Evolutionary conservation across 805 yeast genomes (phyloP).

Genomic region (Candida sonorensis): DNA sequence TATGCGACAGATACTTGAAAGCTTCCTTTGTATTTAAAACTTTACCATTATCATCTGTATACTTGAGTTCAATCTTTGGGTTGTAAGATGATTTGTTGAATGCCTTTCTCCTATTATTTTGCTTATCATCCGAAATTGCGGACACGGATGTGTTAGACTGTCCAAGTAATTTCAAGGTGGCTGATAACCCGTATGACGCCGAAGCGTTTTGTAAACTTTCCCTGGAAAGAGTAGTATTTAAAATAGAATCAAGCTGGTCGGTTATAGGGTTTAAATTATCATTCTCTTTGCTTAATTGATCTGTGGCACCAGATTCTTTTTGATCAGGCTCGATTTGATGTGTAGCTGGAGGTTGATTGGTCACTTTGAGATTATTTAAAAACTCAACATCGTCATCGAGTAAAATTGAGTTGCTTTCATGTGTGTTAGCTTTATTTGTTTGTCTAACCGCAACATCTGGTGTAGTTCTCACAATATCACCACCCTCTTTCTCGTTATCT

Average conservation of each 20-base stretch:
- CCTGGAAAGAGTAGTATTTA: too few species aligned
- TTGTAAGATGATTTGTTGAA: constrained; percentile 24
- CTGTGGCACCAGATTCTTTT: too few species aligned
- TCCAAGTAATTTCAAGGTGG: constrained; percentile 28
- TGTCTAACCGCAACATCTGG: too few species aligned
- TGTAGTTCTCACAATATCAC: not conserved
- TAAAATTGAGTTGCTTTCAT: constrained; percentile 12
- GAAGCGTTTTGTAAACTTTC: too few species aligned
- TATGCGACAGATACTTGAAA: constrained; percentile 67
- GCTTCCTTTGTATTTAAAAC: constrained; percentile 61
- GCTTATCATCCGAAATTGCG: too few species aligned
- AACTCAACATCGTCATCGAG: constrained; percentile 33
- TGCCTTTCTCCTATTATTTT: constrained; percentile 1
- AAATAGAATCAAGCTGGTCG: too few species aligned
- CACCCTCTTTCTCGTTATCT: constrained; percentile 1
- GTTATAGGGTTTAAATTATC: not conserved
- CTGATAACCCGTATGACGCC: constrained; percentile 28
- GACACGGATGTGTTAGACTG: too few species aligned
- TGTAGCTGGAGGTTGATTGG: too few species aligned
- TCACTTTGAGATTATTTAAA: constrained; percentile 19
- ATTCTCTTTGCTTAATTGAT: not conserved
- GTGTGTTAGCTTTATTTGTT: not conserved
- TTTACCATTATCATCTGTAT: constrained; percentile 60
- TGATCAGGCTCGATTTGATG: not conserved
- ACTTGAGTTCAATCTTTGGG: constrained; percentile 46